phyloP scores from a whole-genome alignment of 2,329 filamentous ascomycete species.

The Clarireedia hainanense region DNA sequence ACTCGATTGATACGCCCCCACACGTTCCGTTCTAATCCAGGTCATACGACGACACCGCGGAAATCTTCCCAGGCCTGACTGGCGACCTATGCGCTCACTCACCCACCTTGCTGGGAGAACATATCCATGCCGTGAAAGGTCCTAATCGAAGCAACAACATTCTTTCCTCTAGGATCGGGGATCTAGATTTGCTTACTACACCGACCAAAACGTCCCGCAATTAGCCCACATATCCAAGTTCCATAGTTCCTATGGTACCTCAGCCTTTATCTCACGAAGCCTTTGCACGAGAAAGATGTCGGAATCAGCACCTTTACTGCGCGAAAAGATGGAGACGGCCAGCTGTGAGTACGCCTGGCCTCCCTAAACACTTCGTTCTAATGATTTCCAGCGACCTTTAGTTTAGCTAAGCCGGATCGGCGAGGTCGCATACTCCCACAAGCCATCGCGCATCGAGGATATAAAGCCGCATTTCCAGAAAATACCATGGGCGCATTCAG shows the following conservation, averaged over 20 bases:
- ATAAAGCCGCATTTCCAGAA: constrained; percentile 71
- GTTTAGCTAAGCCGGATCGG: constrained; percentile 15
- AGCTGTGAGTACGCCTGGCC: constrained; percentile 7
- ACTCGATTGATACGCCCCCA: neutral
- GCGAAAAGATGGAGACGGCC: constrained; percentile 8
- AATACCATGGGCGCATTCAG: constrained; percentile 77
- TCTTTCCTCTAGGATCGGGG: neutral
- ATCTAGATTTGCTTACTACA: neutral
- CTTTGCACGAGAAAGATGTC: neutral
- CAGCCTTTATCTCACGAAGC: neutral
- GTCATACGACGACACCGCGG: too few species aligned
- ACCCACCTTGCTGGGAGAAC: neutral
- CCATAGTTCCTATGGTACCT: neutral
- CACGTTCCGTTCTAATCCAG: too few species aligned
- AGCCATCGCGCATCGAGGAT: constrained; percentile 71
- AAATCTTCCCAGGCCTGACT: too few species aligned
- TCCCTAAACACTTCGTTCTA: neutral
- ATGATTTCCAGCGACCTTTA: constrained; percentile 21
- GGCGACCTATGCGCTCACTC: too few species aligned
- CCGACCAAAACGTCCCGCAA: neutral
- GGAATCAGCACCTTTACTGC: constrained; percentile 5
- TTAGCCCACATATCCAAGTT: neutral
- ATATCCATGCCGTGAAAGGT: too few species aligned
- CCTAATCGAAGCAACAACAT: too few species aligned
- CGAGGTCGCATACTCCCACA: constrained; percentile 42